Conservation (phyloP, 169 alveolate genomes). For the Plasmodium malariae region DNA sequence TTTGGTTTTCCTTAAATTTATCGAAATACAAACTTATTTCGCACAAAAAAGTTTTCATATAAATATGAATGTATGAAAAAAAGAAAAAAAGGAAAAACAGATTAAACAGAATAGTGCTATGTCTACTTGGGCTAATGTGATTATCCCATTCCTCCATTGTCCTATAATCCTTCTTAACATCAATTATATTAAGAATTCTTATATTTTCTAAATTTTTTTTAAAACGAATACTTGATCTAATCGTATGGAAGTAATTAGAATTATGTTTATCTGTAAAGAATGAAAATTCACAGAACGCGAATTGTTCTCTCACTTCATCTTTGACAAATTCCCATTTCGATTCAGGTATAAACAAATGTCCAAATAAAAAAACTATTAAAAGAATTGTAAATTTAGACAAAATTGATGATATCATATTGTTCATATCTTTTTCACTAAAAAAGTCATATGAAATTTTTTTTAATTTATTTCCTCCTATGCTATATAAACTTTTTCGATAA, state of each 20-base stretch:
- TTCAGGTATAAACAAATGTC: slow-evolving; percentile 72
- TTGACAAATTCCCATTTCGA: slow-evolving; percentile 33
- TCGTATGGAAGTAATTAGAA: slow-evolving; percentile 18
- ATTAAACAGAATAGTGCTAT: slow-evolving; percentile 71
- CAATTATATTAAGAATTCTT: slow-evolving; percentile 25
- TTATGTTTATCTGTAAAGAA: slow-evolving; percentile 24
- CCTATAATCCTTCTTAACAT: slow-evolving; percentile 62
- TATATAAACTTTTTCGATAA: slow-evolving; percentile 35
- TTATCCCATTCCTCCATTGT: slow-evolving; percentile 70
- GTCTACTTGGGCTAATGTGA: slow-evolving; percentile 64
- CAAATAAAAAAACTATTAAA: slow-evolving; percentile 45
- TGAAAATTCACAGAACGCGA: slow-evolving; percentile 59
- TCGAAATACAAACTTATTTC: slow-evolving; percentile 25
- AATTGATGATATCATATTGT: slow-evolving; percentile 35
- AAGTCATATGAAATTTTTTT: slow-evolving; percentile 36
- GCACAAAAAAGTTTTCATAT: slow-evolving; percentile 34
- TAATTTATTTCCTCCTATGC: slow-evolving; percentile 3
- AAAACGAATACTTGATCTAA: slow-evolving; percentile 62
- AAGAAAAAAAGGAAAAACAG: slow-evolving; percentile 63
- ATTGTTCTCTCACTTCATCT: slow-evolving; percentile 15
- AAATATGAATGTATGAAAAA: slow-evolving; percentile 45
- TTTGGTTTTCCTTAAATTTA: background rate
- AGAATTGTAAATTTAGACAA: slow-evolving; percentile 31
- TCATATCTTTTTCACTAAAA: slow-evolving; percentile 41
- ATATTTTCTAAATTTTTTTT: slow-evolving; percentile 66